Evolutionary conservation across 129 eudicot species (phyloP), one percentile per base, ranked within the genome.

Genomic region (Ambrosia trifida): DNA sequence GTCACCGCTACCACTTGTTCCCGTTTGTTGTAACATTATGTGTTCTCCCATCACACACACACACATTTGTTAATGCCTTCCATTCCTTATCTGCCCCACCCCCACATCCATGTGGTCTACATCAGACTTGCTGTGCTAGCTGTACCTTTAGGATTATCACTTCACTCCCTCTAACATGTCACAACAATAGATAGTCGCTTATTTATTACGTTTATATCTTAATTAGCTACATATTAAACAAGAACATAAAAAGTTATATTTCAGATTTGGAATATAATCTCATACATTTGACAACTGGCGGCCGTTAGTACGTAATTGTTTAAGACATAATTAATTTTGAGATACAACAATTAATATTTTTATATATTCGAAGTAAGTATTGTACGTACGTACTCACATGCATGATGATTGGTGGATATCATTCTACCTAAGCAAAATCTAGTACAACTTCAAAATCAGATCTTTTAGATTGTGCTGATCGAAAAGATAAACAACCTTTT

Each of bases 1-100:
- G 46, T 84, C 73, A 63, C 79, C 43, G 69, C 60, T 58, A 11
- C 80, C 52, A 69, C 77, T 32, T 85, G 95, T 85, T 85, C 91
- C 91, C 91, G 74, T 24, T 85, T 70, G 69, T 80, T 69, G 50
- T 76, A 83, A 85, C 96, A 86, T 86, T 62, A 70, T 74, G 77
- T 47, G 74, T 53, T 73, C 71, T 35, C 72, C 59, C 75, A 46
- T 74, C 81, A 73, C 49, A 65, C 71, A 85, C 51, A 63, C 44
- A 85, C 51, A 67, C 28, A 24, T 24, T 24, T 76, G 85, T 76
- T 73, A 77, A 70, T 79, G 80, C 76, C 80, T 82, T 79, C 82
- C 83, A 40, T 61, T 67, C 75, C 80, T 77, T 78, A 77, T 83
- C 85, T 75, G 41, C 41, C 79, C 74, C 81, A 74, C 70, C 69